phyloP scores from a whole-genome alignment of 495 filamentous ascomycete species.

The Daldinia loculata region DNA sequence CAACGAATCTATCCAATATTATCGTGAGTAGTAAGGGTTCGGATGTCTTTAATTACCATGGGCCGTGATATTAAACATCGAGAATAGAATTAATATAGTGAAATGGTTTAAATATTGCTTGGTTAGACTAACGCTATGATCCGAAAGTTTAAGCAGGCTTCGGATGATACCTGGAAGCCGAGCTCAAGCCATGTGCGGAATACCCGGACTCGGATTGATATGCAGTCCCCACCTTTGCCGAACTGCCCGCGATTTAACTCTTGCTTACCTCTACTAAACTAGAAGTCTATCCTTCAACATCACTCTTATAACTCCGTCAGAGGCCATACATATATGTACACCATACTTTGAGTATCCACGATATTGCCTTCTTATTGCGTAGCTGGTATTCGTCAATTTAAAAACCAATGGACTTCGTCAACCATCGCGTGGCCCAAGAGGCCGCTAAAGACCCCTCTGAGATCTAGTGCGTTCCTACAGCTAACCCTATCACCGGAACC shows the following conservation, averaged over 20 bases:
- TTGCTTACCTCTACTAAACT: not conserved
- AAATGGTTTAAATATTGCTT: not conserved
- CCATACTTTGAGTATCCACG: not conserved
- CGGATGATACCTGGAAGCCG: not conserved
- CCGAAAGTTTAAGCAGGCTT: not conserved
- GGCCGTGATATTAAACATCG: too few relatives aligned
- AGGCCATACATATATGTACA: too few relatives aligned
- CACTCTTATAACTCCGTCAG: not conserved
- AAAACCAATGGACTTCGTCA: conserved; percentile 63
- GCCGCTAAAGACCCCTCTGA: conserved; percentile 49
- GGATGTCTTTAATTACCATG: too few relatives aligned
- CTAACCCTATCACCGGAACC: conserved; percentile 23
- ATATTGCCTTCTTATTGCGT: not conserved
- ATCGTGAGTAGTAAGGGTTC: too few relatives aligned
- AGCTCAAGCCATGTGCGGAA: conserved; percentile 13
- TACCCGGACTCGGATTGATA: not conserved
- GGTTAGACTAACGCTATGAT: not conserved
- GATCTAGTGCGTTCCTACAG: conserved; percentile 35
- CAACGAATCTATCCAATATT: not conserved
- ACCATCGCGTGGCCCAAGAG: conserved; percentile 61
- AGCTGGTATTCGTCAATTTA: not conserved
- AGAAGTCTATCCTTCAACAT: not conserved
- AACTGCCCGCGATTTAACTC: conserved; percentile 1
- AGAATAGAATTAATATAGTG: not conserved
- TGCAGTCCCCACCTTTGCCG: not conserved